Conservation (phyloP, 106 monocot species). For the Cymbidium sinense region DNA sequence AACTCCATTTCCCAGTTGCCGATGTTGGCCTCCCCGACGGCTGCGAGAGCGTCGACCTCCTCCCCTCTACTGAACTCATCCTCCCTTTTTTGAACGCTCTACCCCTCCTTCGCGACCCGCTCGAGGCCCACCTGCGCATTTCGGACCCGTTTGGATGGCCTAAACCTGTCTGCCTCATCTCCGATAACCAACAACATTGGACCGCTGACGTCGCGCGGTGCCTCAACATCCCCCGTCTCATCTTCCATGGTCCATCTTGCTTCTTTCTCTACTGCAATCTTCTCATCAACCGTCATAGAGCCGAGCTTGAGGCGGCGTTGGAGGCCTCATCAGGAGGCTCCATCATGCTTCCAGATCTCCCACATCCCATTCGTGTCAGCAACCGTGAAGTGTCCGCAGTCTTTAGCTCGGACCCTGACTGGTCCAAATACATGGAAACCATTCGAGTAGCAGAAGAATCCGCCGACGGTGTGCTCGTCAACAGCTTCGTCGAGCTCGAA, state of each 20-base stretch:
- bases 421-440: background rate
- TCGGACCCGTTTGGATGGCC: background rate
- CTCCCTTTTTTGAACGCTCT: no score
- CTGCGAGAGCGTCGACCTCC: slow-evolving; percentile 13
- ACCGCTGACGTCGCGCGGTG: background rate
- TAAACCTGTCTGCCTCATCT: slow-evolving; percentile 15
- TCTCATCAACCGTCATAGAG: background rate
- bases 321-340: background rate
- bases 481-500: slow-evolving; percentile 24
- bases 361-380: slow-evolving; percentile 13
- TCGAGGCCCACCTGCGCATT: background rate
- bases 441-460: background rate
- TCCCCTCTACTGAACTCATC: no score
- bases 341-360: slow-evolving; percentile 11
- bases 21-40: slow-evolving; percentile 9
- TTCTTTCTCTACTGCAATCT: background rate
- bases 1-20: background rate
- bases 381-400: background rate
- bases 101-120: background rate
- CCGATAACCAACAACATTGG: slow-evolving; percentile 31
- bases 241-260: slow-evolving; percentile 17
- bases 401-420: background rate
- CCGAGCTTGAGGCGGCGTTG: background rate
- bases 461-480: slow-evolving; percentile 25
- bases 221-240: slow-evolving; percentile 8